These are phyloP conservation scores for Saccharum spontaneum DNA, from an alignment of 176 grass and related monocot species.

Conservation along the genomic window DNA sequence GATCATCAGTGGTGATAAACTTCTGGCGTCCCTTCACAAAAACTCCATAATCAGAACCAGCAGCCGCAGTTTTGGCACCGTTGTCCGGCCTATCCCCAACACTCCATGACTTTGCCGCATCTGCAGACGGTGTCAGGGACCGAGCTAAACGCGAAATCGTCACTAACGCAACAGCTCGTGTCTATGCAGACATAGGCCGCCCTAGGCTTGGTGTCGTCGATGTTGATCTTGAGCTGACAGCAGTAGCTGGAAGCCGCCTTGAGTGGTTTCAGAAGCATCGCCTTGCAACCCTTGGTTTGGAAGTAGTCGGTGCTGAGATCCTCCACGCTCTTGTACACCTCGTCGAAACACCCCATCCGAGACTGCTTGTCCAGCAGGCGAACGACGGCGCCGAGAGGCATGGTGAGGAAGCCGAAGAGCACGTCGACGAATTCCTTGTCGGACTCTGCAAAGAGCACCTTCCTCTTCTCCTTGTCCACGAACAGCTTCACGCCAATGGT, in stretches of 20 bases:
- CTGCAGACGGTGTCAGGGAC: neutral
- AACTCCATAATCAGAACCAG: too few relatives aligned
- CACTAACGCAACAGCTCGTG: neutral
- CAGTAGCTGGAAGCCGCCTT: neutral
- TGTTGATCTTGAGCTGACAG: neutral
- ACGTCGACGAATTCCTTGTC: conserved; percentile 49
- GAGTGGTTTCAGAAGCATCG: conserved; percentile 32
- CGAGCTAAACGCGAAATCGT: neutral
- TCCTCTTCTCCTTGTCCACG: conserved; percentile 22
- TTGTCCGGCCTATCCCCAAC: neutral
- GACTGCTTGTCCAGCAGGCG: conserved; percentile 38
- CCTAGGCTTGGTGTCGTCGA: neutral
- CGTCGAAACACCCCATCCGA: conserved; percentile 25
- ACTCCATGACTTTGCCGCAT: neutral
- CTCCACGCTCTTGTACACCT: conserved; percentile 39
- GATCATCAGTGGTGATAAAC: conserved; percentile 40
- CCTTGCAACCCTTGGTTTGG: conserved; percentile 15
- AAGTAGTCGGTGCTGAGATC: neutral
- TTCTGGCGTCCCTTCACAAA: neutral
- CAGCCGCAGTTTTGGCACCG: too few relatives aligned
- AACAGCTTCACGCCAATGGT: conserved; percentile 35
- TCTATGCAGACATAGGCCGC: neutral
- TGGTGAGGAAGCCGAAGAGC: conserved; percentile 61
- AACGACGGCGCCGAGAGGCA: conserved; percentile 47
- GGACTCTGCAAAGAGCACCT: conserved; percentile 38